phyloP scores from a whole-genome alignment of 257 asterid genomes.

The Nicotiana benthamiana region DNA sequence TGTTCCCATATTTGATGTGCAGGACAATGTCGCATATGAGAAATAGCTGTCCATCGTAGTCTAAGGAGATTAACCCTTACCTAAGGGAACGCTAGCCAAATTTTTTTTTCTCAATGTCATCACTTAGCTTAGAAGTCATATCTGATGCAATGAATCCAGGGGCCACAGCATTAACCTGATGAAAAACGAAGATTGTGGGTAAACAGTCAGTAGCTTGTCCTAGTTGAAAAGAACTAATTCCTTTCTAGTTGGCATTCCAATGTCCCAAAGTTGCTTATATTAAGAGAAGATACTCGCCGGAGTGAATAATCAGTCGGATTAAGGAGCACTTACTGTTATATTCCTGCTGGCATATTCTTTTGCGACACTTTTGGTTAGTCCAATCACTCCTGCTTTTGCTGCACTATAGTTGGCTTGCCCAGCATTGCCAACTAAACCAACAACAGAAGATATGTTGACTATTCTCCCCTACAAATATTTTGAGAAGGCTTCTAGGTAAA shows the following conservation, averaged over 20 bases:
- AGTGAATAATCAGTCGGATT: not conserved
- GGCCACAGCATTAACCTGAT: conserved; percentile 90
- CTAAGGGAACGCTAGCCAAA: conserved; percentile 72
- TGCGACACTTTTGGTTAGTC: conserved; percentile 83
- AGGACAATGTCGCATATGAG: not conserved
- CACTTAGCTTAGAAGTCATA: conserved; percentile 81
- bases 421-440: conserved; percentile 85
- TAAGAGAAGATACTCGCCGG: not conserved
- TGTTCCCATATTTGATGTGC: not conserved
- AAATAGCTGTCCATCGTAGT: not conserved
- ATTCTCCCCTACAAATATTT: conserved; percentile 61
- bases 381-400: conserved; percentile 95
- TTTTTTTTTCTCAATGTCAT: conserved; percentile 74
- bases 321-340: conserved; percentile 49
- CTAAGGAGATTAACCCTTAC: conserved; percentile 25
- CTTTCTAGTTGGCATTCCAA: not conserved
- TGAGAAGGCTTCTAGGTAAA: not conserved
- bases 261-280: not conserved
- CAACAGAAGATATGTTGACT: conserved; percentile 81
- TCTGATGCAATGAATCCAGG: conserved; percentile 96
- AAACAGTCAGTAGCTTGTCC: not conserved
- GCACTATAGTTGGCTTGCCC: conserved; percentile 98
- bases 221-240: not conserved
- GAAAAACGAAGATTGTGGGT: conserved; percentile 1
- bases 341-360: conserved; percentile 91